These are phyloP conservation scores for Tuctoria greenei DNA, from an alignment of 176 grass and related monocot species.

Conservation along the genomic window DNA sequence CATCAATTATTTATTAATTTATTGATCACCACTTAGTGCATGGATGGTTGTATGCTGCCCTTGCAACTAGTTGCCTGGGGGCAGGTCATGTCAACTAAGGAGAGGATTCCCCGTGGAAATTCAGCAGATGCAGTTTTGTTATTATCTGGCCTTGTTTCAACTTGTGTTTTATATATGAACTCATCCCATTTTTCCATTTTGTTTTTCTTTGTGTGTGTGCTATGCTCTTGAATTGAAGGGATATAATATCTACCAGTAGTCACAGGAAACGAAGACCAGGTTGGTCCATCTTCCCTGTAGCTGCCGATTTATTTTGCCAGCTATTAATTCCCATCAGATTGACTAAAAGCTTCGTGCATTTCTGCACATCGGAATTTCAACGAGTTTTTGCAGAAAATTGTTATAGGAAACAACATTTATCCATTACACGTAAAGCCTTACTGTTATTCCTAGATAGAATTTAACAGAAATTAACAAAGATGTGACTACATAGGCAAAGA, in stretches of 20 bases:
- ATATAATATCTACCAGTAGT: not conserved
- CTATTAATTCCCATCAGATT: not conserved
- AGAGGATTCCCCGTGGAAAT: not conserved
- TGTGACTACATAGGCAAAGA: too few species aligned
- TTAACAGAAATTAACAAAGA: too few species aligned
- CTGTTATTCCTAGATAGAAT: not conserved
- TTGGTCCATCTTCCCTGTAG: not conserved
- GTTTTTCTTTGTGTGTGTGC: not conserved
- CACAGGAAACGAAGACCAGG: slow-evolving; percentile 20
- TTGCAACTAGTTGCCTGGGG: slow-evolving; percentile 30
- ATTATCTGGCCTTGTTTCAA: slow-evolving; percentile 5
- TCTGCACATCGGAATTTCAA: not conserved
- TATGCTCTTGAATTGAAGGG: not conserved
- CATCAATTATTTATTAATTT: not conserved
- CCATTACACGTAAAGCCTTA: not conserved
- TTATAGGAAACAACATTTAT: not conserved
- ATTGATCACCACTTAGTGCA: slow-evolving; percentile 23
- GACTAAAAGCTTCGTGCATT: not conserved
- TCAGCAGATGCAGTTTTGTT: slow-evolving; percentile 5
- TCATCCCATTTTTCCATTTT: not conserved
- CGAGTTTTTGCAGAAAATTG: not conserved
- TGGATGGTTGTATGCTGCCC: not conserved
- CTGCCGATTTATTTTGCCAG: not conserved
- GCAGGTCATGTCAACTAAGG: slow-evolving; percentile 39
- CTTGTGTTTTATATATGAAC: not conserved